Evolutionary conservation across 345 rosid genomes (phyloP).

Genomic region (Passiflora organensis): DNA sequence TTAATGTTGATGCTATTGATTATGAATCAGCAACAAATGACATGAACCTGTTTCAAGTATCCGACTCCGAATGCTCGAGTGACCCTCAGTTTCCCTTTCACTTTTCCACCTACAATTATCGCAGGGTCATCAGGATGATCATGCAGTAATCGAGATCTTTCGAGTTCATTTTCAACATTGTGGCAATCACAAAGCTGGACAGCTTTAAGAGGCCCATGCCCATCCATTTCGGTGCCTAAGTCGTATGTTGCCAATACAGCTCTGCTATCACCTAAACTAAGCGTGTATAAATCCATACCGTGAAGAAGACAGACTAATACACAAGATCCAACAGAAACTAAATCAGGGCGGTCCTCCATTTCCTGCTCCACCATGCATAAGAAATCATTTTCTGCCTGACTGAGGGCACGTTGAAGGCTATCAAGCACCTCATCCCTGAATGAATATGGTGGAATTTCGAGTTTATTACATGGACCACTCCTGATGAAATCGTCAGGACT

Average conservation of each 20-base stretch:
- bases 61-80: conserved; percentile 96
- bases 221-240: conserved; percentile 23
- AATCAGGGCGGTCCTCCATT: conserved; percentile 95
- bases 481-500: conserved; percentile 7
- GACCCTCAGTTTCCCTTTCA: conserved; percentile 92
- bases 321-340: conserved; percentile 93
- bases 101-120: conserved; percentile 60
- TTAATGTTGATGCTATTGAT: conserved; percentile 3
- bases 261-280: conserved; percentile 92
- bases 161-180: conserved; percentile 76
- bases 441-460: conserved; percentile 35
- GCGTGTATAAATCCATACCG: conserved; percentile 64
- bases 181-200: conserved; percentile 85
- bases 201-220: conserved; percentile 47
- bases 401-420: conserved; percentile 68
- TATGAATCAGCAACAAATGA: neutral
- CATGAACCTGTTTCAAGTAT: conserved; percentile 74
- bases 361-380: conserved; percentile 92
- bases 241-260: conserved; percentile 74
- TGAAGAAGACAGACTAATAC: conserved; percentile 79
- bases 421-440: conserved; percentile 64
- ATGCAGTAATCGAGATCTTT: conserved; percentile 47
- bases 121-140: conserved; percentile 91
- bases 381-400: conserved; percentile 84
- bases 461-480: conserved; percentile 11